Percentiles rank a stretch among this genome's conserved stretches.
Conservation (phyloP, 495 filamentous ascomycete species). For the Chaetomium fimeti region DNA sequence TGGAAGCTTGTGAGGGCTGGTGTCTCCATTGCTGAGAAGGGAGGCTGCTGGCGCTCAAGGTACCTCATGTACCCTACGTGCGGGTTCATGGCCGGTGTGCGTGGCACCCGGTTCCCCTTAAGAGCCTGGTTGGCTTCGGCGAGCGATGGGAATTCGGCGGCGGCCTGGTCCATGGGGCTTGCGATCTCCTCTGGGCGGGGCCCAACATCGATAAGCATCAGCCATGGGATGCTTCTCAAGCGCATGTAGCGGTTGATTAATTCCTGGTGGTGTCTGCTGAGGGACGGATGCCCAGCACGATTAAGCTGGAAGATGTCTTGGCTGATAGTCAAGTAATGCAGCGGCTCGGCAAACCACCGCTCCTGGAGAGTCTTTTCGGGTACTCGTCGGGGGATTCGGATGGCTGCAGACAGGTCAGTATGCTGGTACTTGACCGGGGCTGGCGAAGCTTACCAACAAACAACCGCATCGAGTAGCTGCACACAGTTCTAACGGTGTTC, state of each 20-base stretch:
- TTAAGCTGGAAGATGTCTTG: slow-evolving; percentile 71
- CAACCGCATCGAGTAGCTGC: slow-evolving; percentile 78
- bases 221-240: slow-evolving; percentile 72
- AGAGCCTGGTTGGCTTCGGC: slow-evolving; percentile 55
- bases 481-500: slow-evolving; percentile 81
- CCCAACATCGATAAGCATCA: slow-evolving; percentile 75
- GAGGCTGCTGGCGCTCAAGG: slow-evolving; percentile 77
- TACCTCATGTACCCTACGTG: slow-evolving; percentile 81
- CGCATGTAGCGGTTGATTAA: slow-evolving; percentile 82
- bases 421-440: too few species aligned
- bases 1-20: slow-evolving; percentile 56
- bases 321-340: slow-evolving; percentile 73
- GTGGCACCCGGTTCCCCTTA: slow-evolving; percentile 34
- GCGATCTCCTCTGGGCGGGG: slow-evolving; percentile 55
- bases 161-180: slow-evolving; percentile 44
- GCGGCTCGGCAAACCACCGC: slow-evolving; percentile 92
- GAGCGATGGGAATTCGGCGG: slow-evolving; percentile 61
- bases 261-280: slow-evolving; percentile 77
- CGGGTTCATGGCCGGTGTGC: slow-evolving; percentile 37
- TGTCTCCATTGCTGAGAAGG: slow-evolving; percentile 50
- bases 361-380: slow-evolving; percentile 71
- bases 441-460: slow-evolving; percentile 71
- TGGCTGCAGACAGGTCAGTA: slow-evolving; percentile 50
- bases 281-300: slow-evolving; percentile 72
- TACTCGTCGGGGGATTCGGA: slow-evolving; percentile 74